Conservation (phyloP, 1,284 basidiomycete species). For the Ceratobasidium sp. region DNA sequence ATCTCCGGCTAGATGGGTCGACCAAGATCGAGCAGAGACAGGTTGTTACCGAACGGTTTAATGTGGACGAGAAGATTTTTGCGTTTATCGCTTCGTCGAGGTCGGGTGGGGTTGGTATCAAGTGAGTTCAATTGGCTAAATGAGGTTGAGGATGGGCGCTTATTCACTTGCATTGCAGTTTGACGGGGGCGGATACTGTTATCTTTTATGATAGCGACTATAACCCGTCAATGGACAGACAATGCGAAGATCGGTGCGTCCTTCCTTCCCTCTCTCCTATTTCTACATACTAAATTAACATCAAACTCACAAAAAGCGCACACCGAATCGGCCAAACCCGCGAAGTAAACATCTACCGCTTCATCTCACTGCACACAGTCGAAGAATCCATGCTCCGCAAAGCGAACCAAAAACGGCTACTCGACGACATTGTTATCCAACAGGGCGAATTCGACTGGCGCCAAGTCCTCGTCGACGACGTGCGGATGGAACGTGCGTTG, state of each 20-base stretch:
- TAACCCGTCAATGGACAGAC: slow-evolving; percentile 97
- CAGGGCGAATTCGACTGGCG: slow-evolving; percentile 97
- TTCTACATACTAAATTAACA: not conserved
- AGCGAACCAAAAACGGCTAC: slow-evolving; percentile 93
- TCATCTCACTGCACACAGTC: slow-evolving; percentile 92
- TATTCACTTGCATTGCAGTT: slow-evolving; percentile 59
- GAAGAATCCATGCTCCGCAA: slow-evolving; percentile 97
- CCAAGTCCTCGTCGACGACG: slow-evolving; percentile 70
- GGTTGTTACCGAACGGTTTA: slow-evolving; percentile 97
- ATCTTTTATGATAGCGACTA: slow-evolving; percentile 98
- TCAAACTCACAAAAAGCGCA: slow-evolving; percentile 64
- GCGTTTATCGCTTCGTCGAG: slow-evolving; percentile 95
- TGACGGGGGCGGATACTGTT: slow-evolving; percentile 97
- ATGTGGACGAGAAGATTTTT: slow-evolving; percentile 89
- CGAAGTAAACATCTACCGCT: slow-evolving; percentile 97
- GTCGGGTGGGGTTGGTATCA: slow-evolving; percentile 96
- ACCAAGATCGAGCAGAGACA: slow-evolving; percentile 97
- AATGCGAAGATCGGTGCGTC: slow-evolving; percentile 91
- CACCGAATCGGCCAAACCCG: slow-evolving; percentile 97
- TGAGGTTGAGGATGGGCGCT: slow-evolving; percentile 12
- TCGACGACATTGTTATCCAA: slow-evolving; percentile 94
- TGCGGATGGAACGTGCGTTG: slow-evolving; percentile 73
- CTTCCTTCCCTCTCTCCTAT: slow-evolving; percentile 48
- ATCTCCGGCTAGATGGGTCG: slow-evolving; percentile 91
- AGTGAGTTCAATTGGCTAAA: slow-evolving; percentile 67